Evolutionary conservation across 2,329 filamentous ascomycete species (phyloP).

Genomic region (Apiospora pterosperma): DNA sequence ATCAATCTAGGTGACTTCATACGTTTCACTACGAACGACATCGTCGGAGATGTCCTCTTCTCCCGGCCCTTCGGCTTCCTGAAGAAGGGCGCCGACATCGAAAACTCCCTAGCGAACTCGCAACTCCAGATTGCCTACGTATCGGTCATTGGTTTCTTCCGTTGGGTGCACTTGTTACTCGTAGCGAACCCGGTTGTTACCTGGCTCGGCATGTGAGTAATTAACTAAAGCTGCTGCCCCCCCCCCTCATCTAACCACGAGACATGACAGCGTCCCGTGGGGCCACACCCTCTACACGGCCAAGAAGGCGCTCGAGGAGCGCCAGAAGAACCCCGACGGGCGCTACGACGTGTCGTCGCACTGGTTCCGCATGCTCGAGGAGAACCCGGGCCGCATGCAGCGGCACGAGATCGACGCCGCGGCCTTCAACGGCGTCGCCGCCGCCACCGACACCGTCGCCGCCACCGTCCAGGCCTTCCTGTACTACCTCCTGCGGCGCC

Average conservation of each 20-base stretch:
- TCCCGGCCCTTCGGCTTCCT: slow-evolving; percentile 25
- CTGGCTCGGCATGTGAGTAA: slow-evolving; percentile 11
- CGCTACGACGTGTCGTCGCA: slow-evolving; percentile 8
- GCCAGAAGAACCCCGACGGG: slow-evolving; percentile 7
- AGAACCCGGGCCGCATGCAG: slow-evolving; percentile 9
- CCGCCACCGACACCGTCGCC: slow-evolving; percentile 4
- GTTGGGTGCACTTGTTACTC: slow-evolving; percentile 12
- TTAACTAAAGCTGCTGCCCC: slow-evolving; percentile 9
- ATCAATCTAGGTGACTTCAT: slow-evolving; percentile 18
- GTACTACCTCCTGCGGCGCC: slow-evolving; percentile 8
- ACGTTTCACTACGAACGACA: slow-evolving; percentile 25
- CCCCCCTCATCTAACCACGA: background rate
- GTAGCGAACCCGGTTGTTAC: slow-evolving; percentile 16
- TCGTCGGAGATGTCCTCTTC: slow-evolving; percentile 29
- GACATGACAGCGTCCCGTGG: background rate
- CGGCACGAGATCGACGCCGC: slow-evolving; percentile 3
- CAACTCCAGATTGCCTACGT: slow-evolving; percentile 8
- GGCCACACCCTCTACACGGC: slow-evolving; percentile 5
- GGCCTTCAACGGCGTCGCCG: background rate
- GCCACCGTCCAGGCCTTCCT: background rate
- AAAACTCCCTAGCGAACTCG: slow-evolving; percentile 16
- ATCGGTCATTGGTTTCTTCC: slow-evolving; percentile 9
- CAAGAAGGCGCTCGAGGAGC: background rate
- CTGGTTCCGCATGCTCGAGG: slow-evolving; percentile 4
- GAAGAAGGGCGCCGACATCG: slow-evolving; percentile 20